phyloP scores from a whole-genome alignment of 768 basidiomycete genomes.

The Boletus eberwhitei region DNA sequence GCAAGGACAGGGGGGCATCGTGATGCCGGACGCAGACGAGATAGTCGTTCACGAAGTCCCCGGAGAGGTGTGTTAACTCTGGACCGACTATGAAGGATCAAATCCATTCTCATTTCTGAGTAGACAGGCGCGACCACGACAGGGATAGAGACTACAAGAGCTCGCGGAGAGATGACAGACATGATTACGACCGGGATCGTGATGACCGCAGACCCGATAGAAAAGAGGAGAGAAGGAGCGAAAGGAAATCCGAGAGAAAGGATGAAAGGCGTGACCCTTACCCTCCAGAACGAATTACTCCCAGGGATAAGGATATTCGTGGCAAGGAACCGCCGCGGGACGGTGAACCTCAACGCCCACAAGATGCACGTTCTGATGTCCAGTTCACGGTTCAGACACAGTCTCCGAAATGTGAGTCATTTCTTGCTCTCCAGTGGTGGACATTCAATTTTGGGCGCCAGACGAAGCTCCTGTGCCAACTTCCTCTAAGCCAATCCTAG shows the following conservation, averaged over 20 bases:
- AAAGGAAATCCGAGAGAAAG: constrained; percentile 30
- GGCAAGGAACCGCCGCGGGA: constrained; percentile 22
- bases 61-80: constrained; percentile 28
- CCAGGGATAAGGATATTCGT: constrained; percentile 26
- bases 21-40: constrained; percentile 33
- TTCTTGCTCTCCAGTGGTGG: neutral
- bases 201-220: constrained; percentile 31
- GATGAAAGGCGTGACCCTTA: constrained; percentile 43
- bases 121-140: constrained; percentile 36
- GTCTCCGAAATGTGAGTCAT: constrained; percentile 14
- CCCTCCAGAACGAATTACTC: constrained; percentile 35
- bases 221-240: constrained; percentile 31
- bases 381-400: constrained; percentile 8
- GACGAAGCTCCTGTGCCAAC: constrained; percentile 7
- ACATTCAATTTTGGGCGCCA: neutral
- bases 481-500: constrained; percentile 34
- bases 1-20: constrained; percentile 32
- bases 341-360: constrained; percentile 21
- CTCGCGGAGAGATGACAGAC: constrained; percentile 33
- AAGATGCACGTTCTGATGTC: constrained; percentile 17
- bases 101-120: constrained; percentile 1
- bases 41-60: constrained; percentile 40
- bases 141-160: constrained; percentile 39
- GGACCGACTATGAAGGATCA: neutral
- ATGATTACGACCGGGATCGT: constrained; percentile 31